Evolutionary conservation across 768 basidiomycete genomes (phyloP).

Genomic region (Tricholoma furcatifolium): DNA sequence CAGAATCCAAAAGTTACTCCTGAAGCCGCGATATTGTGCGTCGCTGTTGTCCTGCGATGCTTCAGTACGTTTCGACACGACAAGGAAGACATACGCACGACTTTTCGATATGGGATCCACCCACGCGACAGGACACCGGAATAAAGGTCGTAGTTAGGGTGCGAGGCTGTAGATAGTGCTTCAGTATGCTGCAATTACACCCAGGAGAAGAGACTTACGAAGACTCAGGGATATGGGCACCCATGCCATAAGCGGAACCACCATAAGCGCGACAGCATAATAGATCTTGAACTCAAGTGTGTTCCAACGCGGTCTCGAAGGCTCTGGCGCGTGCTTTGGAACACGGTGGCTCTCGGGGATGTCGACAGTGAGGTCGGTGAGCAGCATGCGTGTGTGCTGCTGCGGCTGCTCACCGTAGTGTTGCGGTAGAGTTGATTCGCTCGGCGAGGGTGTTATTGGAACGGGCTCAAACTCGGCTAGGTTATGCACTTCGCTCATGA

Average conservation of each 20-base stretch:
- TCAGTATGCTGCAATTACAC: neutral
- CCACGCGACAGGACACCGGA: constrained; percentile 58
- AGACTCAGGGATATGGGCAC: constrained; percentile 71
- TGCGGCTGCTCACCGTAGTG: constrained; percentile 6
- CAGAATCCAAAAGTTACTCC: constrained; percentile 73
- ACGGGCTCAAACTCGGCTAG: neutral
- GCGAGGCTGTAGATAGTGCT: constrained; percentile 45
- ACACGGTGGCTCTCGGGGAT: constrained; percentile 41
- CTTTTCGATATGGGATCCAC: constrained; percentile 78
- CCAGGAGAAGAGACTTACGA: constrained; percentile 47
- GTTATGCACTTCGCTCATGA: constrained; percentile 2
- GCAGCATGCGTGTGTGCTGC: constrained; percentile 22
- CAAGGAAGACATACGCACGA: constrained; percentile 49
- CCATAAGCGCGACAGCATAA: constrained; percentile 54
- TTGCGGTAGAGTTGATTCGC: constrained; percentile 5
- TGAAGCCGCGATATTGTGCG: constrained; percentile 85
- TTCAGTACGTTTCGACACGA: constrained; percentile 5
- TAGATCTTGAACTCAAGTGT: constrained; percentile 83
- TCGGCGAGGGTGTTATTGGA: neutral
- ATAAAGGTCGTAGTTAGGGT: constrained; percentile 74
- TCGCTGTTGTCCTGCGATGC: constrained; percentile 84
- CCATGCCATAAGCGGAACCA: constrained; percentile 75
- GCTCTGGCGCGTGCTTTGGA: constrained; percentile 25
- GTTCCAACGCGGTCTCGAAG: constrained; percentile 52
- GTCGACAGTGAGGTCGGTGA: constrained; percentile 51